These are phyloP conservation scores for Cenchrus purpureus DNA, from an alignment of 176 grass and related monocot genomes.

Conservation along the genomic window DNA sequence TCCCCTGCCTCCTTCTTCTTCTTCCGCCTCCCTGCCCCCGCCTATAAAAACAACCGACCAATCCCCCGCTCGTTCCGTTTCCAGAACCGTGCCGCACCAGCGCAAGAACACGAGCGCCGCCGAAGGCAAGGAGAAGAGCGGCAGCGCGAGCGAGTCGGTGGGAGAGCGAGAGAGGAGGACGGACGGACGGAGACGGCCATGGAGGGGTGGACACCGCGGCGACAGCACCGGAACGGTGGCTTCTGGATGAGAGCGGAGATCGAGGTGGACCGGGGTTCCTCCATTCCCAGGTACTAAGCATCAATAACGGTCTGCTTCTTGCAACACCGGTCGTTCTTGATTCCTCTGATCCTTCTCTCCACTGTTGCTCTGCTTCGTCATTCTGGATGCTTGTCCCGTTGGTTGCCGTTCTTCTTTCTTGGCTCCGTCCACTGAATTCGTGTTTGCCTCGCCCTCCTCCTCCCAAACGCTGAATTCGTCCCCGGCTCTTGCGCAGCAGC, in stretches of 20 bases:
- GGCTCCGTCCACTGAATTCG: background rate
- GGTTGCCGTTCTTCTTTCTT: constrained; percentile 8
- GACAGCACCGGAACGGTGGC: constrained; percentile 23
- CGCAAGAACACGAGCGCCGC: background rate
- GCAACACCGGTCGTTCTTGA: background rate
- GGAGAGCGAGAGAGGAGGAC: background rate
- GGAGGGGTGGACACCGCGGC: constrained; percentile 16
- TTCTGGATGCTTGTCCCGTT: background rate
- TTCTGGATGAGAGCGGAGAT: constrained; percentile 44
- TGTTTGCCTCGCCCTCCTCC: background rate
- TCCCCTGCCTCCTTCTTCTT: too few relatives aligned
- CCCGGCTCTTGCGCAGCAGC: background rate
- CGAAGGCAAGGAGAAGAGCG: constrained; percentile 19
- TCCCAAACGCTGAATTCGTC: background rate
- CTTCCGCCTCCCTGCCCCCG: too few relatives aligned
- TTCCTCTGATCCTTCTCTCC: background rate
- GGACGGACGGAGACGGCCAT: background rate
- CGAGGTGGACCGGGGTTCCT: constrained; percentile 36
- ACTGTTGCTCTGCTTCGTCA: background rate
- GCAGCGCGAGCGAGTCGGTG: background rate
- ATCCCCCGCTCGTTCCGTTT: background rate
- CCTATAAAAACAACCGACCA: constrained; percentile 10
- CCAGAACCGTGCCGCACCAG: too few relatives aligned
- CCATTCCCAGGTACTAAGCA: constrained; percentile 38
- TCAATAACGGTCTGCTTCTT: background rate